Base-by-base conservation (phyloP, 805 yeast species). In the Osmozyma mogii region DNA sequence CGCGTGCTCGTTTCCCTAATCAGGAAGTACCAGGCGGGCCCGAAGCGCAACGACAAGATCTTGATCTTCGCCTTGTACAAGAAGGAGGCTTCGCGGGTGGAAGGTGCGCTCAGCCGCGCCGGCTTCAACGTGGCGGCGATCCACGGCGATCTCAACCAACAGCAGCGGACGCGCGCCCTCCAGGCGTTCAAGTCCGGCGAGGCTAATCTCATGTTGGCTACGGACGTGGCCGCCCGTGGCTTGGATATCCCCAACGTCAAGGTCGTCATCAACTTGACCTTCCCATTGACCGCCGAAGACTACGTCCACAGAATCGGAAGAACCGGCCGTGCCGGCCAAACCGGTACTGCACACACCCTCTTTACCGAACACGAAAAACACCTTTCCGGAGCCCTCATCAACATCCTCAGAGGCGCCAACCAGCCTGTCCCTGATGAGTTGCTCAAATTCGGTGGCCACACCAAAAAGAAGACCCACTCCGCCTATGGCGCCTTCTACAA, bases 401-500 rank as follows among this genome's bases (percentile, higher is more conserved):
- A 22, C 15, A n/a, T 22, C 4, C 14, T 22, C 16, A 14, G 25
- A 4, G 25, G 25, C 7, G 25, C 25, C 6, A 9, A 9, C 25
- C 25, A 22, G 25, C 16, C 11, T 14, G 14, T 22, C 5, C 25
- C 25, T 11, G 25, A 22, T 14, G 15, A 9, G 25, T 22, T 22
- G 25, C 4, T 22, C 10, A 22, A 22, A 4, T 92, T 89, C 47
- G 99, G 99, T 28, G 87, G 96, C 5, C 97, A 92, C 60, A 92
- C 97, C 8, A 92, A 92, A 62, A 89, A 88, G 80, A 92, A 92
- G 68, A 88, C 85, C 41, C 98, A 92, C 52, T 76, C 89, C 41
- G 96, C 89, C n/a, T 92, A 92, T 48, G 99, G 99, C 42, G 96
- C 97, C 1, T 92, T 92, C 67, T 92, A 65, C 68, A 92, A 89